These are phyloP conservation scores for Starmerella tilneyi DNA, from an alignment of 805 yeast species.

Conservation along the genomic window DNA sequence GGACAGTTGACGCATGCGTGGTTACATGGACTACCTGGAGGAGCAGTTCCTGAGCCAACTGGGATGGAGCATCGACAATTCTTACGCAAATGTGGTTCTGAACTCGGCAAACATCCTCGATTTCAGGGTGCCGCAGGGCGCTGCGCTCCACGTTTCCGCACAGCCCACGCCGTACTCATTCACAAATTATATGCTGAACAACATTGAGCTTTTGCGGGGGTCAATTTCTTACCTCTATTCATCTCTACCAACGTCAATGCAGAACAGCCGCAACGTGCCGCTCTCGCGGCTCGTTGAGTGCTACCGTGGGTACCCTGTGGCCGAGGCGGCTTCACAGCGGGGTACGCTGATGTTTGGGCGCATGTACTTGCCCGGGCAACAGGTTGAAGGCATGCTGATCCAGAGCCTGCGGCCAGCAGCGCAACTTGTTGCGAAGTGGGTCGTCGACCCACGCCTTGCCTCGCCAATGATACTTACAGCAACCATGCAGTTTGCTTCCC, in stretches of 20 bases:
- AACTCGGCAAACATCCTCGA: constrained; percentile 44
- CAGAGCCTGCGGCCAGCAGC: constrained; percentile 39
- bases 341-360: constrained; percentile 53
- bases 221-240: constrained; percentile 74
- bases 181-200: constrained; percentile 60
- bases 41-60: constrained; percentile 59
- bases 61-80: constrained; percentile 69
- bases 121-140: constrained; percentile 60
- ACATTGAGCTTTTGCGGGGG: constrained; percentile 58
- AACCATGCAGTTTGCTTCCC: constrained; percentile 20
- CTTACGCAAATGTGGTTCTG: constrained; percentile 55
- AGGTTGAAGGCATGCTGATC: constrained; percentile 67
- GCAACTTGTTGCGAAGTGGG: constrained; percentile 63
- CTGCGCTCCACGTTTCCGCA: constrained; percentile 56
- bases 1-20: no score
- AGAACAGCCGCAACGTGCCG: constrained; percentile 29
- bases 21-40: constrained; percentile 79
- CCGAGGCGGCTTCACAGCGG: neutral
- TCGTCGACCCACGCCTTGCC: constrained; percentile 51
- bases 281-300: constrained; percentile 23
- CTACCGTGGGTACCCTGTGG: constrained; percentile 18
- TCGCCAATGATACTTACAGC: constrained; percentile 40
- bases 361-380: constrained; percentile 77
- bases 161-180: constrained; percentile 60
- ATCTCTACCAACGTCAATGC: constrained; percentile 44